phyloP scores from a whole-genome alignment of 768 basidiomycete species.

The Rhizopogon vesiculosus region DNA sequence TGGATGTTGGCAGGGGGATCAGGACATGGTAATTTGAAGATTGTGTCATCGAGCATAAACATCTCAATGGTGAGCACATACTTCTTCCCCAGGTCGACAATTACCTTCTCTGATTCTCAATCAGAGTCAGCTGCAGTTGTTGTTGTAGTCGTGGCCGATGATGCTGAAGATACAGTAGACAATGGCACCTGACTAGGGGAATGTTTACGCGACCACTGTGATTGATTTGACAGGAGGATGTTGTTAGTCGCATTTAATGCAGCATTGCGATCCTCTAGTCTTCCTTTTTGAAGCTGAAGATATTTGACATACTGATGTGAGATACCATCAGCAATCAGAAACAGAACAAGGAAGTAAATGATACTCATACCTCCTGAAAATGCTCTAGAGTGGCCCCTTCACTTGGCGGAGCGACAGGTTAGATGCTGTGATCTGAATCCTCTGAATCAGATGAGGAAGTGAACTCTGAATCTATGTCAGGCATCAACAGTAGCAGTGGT shows the following conservation, averaged over 20 bases:
- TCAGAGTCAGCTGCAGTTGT: too few relatives aligned
- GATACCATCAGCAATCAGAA: too few relatives aligned
- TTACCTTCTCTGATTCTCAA: too few relatives aligned
- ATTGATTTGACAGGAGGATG: background rate
- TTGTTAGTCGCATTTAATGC: background rate
- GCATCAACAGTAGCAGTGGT: too few relatives aligned
- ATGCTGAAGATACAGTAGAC: background rate
- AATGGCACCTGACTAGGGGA: background rate
- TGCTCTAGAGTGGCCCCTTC: background rate
- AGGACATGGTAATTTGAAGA: background rate
- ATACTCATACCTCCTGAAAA: background rate
- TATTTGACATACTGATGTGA: background rate
- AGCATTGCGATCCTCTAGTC: background rate
- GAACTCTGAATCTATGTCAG: too few relatives aligned
- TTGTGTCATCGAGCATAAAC: background rate
- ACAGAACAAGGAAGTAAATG: too few relatives aligned
- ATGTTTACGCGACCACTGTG: background rate
- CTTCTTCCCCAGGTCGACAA: background rate
- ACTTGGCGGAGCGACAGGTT: background rate
- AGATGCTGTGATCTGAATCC: background rate
- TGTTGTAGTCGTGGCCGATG: too few relatives aligned
- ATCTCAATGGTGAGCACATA: background rate
- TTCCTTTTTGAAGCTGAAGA: background rate
- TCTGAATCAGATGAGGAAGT: too few relatives aligned
- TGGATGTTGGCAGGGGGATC: background rate